Conservation (phyloP, 495 filamentous ascomycete species). For the Elaphomyces granulatus region DNA sequence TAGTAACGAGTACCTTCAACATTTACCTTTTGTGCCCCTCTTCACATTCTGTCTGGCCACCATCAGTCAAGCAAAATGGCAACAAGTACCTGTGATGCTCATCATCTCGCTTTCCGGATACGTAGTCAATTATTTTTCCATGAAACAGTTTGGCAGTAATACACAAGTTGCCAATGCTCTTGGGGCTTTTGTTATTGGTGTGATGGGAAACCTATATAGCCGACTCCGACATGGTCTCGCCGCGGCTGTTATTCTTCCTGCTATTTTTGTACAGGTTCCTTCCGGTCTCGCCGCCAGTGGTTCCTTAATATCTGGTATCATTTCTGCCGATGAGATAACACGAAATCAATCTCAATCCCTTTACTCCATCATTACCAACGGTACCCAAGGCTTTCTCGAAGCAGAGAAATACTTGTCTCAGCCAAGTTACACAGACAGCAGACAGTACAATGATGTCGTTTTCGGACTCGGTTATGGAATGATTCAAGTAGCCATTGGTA, state of each 20-base stretch:
- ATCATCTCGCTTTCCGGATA: conserved; percentile 75
- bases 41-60: conserved; percentile 73
- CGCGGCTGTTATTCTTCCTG: conserved; percentile 77
- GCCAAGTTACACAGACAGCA: conserved; percentile 8
- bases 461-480: conserved; percentile 79
- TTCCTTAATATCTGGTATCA: conserved; percentile 68
- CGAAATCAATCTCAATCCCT: conserved; percentile 26
- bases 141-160: conserved; percentile 55
- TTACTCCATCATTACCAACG: conserved; percentile 34
- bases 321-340: conserved; percentile 67
- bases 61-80: conserved; percentile 84
- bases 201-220: conserved; percentile 78
- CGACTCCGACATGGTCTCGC: conserved; percentile 73
- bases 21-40: conserved; percentile 58
- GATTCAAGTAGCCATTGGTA: conserved; percentile 85
- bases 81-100: conserved; percentile 77
- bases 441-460: conserved; percentile 38
- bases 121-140: conserved; percentile 68
- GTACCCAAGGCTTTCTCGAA: conserved; percentile 34
- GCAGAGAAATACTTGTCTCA: conserved; percentile 25
- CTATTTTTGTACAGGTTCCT: conserved; percentile 90
- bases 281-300: conserved; percentile 77
- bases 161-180: conserved; percentile 72
- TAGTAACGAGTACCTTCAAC: conserved; percentile 29
- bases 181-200: conserved; percentile 73